A percentile compares a stretch with the other conserved stretches of the same genome.
These are phyloP conservation scores for Astrothelium macrocarpum DNA, from an alignment of 495 filamentous ascomycete species.

Conservation along the genomic window DNA sequence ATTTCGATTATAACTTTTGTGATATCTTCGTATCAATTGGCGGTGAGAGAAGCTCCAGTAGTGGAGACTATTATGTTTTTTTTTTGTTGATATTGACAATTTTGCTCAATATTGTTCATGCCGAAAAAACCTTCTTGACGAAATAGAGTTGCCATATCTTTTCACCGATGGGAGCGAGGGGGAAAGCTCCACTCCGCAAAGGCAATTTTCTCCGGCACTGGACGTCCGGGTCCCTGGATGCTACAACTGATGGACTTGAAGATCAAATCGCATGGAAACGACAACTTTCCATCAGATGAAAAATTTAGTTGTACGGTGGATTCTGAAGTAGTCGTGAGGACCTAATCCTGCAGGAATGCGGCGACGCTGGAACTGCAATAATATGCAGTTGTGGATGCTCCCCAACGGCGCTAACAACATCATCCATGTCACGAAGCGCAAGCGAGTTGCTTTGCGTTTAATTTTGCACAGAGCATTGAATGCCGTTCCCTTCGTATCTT, in stretches of 20 bases:
- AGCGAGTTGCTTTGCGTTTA: constrained; percentile 4
- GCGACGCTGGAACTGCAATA: neutral
- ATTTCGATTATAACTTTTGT: neutral
- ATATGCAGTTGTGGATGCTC: neutral
- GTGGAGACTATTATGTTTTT: no score
- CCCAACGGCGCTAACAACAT: neutral
- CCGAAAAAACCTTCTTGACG: neutral
- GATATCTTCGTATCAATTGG: neutral
- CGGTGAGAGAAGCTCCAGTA: neutral
- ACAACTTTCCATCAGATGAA: no score
- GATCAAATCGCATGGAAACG: no score
- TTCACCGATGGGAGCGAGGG: neutral
- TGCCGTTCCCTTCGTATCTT: neutral
- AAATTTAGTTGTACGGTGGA: neutral
- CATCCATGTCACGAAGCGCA: constrained; percentile 5
- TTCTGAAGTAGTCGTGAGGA: neutral
- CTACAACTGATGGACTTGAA: neutral
- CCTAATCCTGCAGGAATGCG: neutral
- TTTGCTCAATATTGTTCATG: neutral
- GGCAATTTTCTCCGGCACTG: neutral
- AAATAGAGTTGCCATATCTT: neutral
- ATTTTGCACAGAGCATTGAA: neutral
- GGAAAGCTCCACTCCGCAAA: neutral
- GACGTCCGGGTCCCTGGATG: neutral
- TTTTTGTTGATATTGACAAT: neutral